Evolutionary conservation across 108 stramenopile genomes (phyloP), one percentile per base, ranked within the genome.

Genomic region (Seminavis robusta): DNA sequence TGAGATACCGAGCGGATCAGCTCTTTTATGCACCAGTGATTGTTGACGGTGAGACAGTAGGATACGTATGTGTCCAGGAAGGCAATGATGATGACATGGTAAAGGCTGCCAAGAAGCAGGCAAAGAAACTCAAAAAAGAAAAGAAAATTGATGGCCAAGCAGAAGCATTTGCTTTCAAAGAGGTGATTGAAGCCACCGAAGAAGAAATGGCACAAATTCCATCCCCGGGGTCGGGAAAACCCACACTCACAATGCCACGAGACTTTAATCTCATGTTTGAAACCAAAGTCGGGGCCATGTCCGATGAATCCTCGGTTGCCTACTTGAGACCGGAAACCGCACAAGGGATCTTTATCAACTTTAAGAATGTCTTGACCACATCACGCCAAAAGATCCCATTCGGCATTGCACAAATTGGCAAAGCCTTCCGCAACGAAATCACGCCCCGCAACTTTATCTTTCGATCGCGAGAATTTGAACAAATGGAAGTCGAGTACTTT

Each of bases 251-350:
- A 26, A 76, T 86, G 74, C 97, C 97, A 1, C 81, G 95, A 11
- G 95, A 81, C 17, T 98, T 99, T 74, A 98, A 99, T 65, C 74
- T 99, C 59, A 96, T 99, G 95, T 99, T 99, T 78, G 76, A 94
- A 65, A 99, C 96, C 13, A 66, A 54, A 56, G 95, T 99, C 3
- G 97, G 98, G 9, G 96, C 98, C 20, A 61, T 88, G 63, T 65
- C 67, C 21, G 96, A 95, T 61, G 80, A 34, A 11, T 59, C 83
- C 13, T 74, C 88, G 5, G 57, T 75, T 11, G 98, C 96, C 0
- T 99, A 95, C 71, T 71, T 99, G 29, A 74, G 98, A 24, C 97
- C 98, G 3, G 98, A 99, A 79, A 99, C 98, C 9, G 98, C 98
- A 7, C 98, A 99, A 69, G 98, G 97, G 16, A 96, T 96, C 42